Evolutionary conservation across 257 asterid species (phyloP).

Genomic region (Penstemon eatonii): DNA sequence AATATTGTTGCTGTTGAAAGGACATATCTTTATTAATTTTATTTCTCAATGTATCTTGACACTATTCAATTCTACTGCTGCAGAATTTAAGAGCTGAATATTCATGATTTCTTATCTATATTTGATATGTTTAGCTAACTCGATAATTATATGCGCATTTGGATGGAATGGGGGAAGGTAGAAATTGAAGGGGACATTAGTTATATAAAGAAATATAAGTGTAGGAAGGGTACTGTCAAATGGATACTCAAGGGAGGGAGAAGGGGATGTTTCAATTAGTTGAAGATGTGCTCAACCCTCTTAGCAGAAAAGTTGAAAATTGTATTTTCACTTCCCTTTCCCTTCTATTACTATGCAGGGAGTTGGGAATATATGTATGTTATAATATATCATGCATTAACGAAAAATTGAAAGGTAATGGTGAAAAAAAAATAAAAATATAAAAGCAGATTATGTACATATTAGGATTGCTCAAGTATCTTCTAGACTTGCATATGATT

Average conservation of each 20-base stretch:
- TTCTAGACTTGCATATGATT: slow-evolving; percentile 15
- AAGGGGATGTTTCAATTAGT: not conserved
- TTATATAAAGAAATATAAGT: not conserved
- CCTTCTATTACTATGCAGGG: not conserved
- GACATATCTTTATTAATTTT: not conserved
- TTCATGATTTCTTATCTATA: slow-evolving; percentile 5
- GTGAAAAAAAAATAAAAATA: not conserved
- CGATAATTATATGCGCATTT: slow-evolving; percentile 4
- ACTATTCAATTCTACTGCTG: slow-evolving; percentile 14
- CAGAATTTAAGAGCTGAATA: not conserved
- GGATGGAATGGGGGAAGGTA: not conserved
- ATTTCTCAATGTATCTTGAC: slow-evolving; percentile 1
- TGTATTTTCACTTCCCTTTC: not conserved
- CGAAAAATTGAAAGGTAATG: not conserved
- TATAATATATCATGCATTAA: slow-evolving; percentile 1
- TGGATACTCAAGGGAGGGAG: slow-evolving; percentile 16
- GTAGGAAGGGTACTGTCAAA: not conserved
- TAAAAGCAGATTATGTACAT: not conserved
- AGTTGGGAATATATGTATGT: not conserved
- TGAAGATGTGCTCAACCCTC: not conserved
- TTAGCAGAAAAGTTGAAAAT: no score
- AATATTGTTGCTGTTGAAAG: slow-evolving; percentile 4
- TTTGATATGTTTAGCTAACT: slow-evolving; percentile 6
- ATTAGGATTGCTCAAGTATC: slow-evolving; percentile 9
- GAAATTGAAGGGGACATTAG: slow-evolving; percentile 3